Base-by-base conservation (phyloP, 495 filamentous ascomycete genomes). In the Beverwykella pulmonaria region DNA sequence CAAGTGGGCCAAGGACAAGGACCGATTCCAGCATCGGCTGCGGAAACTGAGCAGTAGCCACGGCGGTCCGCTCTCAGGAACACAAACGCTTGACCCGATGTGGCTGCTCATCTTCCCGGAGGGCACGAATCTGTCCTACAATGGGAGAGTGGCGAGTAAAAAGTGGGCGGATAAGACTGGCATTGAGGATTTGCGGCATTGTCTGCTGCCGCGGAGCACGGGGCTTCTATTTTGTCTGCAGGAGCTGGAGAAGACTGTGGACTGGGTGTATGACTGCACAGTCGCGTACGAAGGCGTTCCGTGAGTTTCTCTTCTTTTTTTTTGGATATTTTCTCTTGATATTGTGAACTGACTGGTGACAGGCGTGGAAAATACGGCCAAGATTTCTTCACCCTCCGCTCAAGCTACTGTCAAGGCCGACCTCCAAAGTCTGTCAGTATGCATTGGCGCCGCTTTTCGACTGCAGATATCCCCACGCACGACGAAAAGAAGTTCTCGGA, bases 51-150 rank as follows among this genome's bases (percentile, higher is more conserved):
- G 86, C 73, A 79, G 77, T 3, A 67, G 70, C 15, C 80, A 86
- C 58, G 66, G 74, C 0, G 82, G 83, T 15, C 83, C 83, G 2
- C 70, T 83, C 41, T 79, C 82, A 14, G 87, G 83, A 20, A 74
- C 75, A 1, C 74, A 78, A n/a, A 82, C 78, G 23, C 75, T 86
- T 1, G 82, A 91, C 69, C 91, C 91, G 1, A 93, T 93, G 91
- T 94, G 91, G 91, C 79, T 94, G 48, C 79, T 94, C 57, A 81
- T 94, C 54, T 94, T 92, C 71, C 91, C 91, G 0, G 91, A 94
- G 75, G 91, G 91, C 30, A 94, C 91, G 6, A 94, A 93, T 68
- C 75, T 88, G 8, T 88, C 85, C 39, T 74, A 75, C n/a, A 90
- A 90, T 66, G 87, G 86, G 17, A 79, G 88, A 59, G 75, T 71